Conservation (phyloP, 2,329 filamentous ascomycete species). For the Malbranchea zuffiana region DNA sequence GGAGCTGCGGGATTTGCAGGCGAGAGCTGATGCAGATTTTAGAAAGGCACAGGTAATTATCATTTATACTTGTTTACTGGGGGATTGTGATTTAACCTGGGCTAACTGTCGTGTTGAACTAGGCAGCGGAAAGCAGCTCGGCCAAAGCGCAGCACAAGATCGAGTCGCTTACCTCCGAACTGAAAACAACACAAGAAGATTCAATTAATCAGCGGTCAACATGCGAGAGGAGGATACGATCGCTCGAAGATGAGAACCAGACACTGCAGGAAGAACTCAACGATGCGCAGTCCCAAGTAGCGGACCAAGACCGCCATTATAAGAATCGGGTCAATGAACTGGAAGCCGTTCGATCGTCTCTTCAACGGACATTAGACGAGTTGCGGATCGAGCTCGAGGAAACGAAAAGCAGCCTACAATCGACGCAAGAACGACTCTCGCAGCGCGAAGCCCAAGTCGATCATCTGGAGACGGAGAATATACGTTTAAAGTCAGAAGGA, state of each 20-base stretch:
- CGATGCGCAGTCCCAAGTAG: conserved; percentile 64
- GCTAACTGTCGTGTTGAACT: not conserved
- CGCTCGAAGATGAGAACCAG: conserved; percentile 58
- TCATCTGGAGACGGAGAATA: conserved; percentile 67
- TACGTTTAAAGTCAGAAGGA: conserved; percentile 73
- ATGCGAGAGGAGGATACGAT: conserved; percentile 46
- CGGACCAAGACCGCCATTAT: conserved; percentile 57
- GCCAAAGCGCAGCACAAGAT: conserved; percentile 44
- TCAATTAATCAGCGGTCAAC: conserved; percentile 45
- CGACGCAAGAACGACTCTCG: conserved; percentile 54
- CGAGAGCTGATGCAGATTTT: conserved; percentile 76
- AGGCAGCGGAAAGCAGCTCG: conserved; percentile 44
- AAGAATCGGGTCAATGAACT: conserved; percentile 49
- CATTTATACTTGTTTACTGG: not conserved
- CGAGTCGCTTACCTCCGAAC: conserved; percentile 44
- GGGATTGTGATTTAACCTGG: not conserved
- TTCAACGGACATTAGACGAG: conserved; percentile 46
- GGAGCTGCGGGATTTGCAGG: conserved; percentile 68
- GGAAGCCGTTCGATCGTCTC: conserved; percentile 48
- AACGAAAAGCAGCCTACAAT: conserved; percentile 45
- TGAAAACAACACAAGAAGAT: conserved; percentile 45
- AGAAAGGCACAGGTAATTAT: conserved; percentile 47
- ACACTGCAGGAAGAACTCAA: conserved; percentile 70
- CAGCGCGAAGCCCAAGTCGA: conserved; percentile 62
- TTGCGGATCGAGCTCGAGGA: conserved; percentile 45